Percentiles rank a stretch among this genome's conserved stretches.
Conservation (phyloP, 2,329 filamentous ascomycete species). For the Aureobasidium sp. region DNA sequence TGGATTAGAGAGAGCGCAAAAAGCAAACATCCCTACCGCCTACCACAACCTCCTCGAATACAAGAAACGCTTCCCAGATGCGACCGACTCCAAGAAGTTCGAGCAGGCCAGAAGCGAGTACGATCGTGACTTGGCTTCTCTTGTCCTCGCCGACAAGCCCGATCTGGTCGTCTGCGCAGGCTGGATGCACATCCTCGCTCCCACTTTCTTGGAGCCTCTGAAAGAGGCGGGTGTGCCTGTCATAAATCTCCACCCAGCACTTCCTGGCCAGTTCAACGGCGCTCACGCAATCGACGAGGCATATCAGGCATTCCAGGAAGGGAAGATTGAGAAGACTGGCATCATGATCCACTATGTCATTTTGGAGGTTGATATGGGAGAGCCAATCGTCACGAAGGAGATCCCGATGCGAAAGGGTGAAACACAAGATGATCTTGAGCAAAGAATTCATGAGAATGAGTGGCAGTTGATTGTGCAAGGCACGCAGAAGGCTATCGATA, state of each 20-base stretch:
- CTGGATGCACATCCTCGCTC: constrained; percentile 77
- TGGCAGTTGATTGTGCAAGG: constrained; percentile 74
- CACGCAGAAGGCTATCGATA: constrained; percentile 43
- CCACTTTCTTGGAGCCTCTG: constrained; percentile 61
- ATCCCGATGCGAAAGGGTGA: constrained; percentile 55
- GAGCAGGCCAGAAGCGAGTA: constrained; percentile 55
- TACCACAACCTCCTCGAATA: constrained; percentile 77
- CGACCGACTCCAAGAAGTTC: constrained; percentile 23
- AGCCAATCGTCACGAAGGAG: constrained; percentile 61
- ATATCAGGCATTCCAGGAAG: constrained; percentile 61
- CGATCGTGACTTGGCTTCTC: constrained; percentile 63
- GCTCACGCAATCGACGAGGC: constrained; percentile 64
- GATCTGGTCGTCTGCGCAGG: constrained; percentile 74
- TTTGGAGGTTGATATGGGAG: constrained; percentile 68
- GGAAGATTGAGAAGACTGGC: constrained; percentile 61
- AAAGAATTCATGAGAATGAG: constrained; percentile 67
- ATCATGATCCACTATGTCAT: constrained; percentile 85
- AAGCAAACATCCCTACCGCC: constrained; percentile 58
- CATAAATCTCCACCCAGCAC: constrained; percentile 75
- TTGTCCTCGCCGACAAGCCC: constrained; percentile 57
- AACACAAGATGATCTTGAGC: constrained; percentile 56
- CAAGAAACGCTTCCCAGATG: constrained; percentile 59
- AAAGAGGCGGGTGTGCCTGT: constrained; percentile 54
- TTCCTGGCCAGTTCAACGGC: constrained; percentile 69
- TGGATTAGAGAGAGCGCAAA: constrained; percentile 52